Evolutionary conservation across 208 protist species (phyloP).

Genomic region (Trypanosomatidae sp.): DNA sequence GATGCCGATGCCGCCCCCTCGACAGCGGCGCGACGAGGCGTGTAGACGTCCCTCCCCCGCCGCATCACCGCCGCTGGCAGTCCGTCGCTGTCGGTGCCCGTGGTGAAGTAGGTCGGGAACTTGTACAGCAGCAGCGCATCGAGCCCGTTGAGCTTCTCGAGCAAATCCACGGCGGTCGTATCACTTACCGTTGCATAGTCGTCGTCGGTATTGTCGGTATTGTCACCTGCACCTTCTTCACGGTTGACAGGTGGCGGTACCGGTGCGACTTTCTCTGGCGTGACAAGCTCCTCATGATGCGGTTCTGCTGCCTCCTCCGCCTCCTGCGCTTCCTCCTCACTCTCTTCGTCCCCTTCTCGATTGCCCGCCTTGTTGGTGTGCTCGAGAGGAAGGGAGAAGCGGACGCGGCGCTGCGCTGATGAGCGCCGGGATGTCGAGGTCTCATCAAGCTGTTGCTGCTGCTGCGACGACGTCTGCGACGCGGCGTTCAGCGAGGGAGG

Average conservation of each 20-base stretch:
- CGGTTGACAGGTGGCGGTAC: too few species aligned
- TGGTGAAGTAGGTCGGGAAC: constrained; percentile 38
- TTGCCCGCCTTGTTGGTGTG: too few species aligned
- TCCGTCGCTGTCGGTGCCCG: constrained; percentile 24
- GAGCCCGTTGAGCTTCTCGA: constrained; percentile 38
- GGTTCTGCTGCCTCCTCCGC: not conserved
- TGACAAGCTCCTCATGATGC: not conserved
- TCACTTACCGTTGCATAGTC: too few species aligned
- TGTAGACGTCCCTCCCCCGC: too few species aligned
- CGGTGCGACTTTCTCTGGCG: not conserved
- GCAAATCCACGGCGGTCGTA: constrained; percentile 4
- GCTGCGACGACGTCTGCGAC: too few species aligned
- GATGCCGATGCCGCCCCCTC: too few species aligned
- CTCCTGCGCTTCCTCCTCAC: not conserved
- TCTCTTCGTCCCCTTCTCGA: not conserved
- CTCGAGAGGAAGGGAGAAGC: constrained; percentile 14
- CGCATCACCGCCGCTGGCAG: constrained; percentile 24
- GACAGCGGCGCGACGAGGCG: too few species aligned
- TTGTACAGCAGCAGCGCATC: constrained; percentile 38
- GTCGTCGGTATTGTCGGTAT: too few species aligned
- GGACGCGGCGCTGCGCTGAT: constrained; percentile 1
- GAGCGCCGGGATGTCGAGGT: too few species aligned
- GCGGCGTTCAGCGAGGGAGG: too few species aligned
- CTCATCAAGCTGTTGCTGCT: too few species aligned
- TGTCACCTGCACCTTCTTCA: too few species aligned